A percentile compares a stretch with the other conserved stretches of the same genome.
These are phyloP conservation scores for Yarrowia hollandica DNA, from an alignment of 805 yeast genomes.

Conservation along the genomic window DNA sequence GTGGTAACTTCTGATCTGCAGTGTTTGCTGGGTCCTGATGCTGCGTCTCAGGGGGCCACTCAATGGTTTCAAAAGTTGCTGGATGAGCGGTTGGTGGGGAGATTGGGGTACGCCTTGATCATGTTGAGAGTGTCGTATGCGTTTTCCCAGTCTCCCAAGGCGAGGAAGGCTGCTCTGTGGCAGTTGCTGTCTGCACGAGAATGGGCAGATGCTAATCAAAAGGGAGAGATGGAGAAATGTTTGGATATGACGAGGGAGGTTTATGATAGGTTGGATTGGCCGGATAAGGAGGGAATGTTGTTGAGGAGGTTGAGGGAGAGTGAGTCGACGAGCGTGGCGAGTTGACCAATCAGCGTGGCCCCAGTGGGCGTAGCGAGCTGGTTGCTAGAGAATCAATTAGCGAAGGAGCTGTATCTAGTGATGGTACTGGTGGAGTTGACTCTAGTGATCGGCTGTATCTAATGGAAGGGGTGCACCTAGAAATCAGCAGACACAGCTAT, in stretches of 20 bases:
- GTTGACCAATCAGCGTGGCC: neutral
- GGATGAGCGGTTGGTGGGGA: conserved; percentile 44
- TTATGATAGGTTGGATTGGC: conserved; percentile 36
- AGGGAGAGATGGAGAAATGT: conserved; percentile 39
- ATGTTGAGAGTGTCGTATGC: conserved; percentile 58
- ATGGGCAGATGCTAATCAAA: conserved; percentile 50
- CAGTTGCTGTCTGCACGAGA: conserved; percentile 69
- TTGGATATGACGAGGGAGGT: conserved; percentile 39
- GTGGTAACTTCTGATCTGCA: conserved; percentile 72
- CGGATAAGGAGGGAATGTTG: conserved; percentile 4
- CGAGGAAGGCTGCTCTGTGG: conserved; percentile 78
- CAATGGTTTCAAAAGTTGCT: conserved; percentile 49
- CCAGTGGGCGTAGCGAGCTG: neutral
- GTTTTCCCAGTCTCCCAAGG: conserved; percentile 55
- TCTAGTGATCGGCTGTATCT: too few relatives aligned
- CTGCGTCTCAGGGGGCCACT: conserved; percentile 49
- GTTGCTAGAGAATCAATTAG: too few relatives aligned
- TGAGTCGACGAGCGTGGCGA: neutral
- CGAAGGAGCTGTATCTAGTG: too few relatives aligned
- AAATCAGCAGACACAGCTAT: too few relatives aligned
- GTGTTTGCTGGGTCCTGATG: conserved; percentile 45
- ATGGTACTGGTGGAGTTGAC: too few relatives aligned
- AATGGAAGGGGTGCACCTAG: too few relatives aligned
- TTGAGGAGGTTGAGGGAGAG: conserved; percentile 5
- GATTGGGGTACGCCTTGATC: conserved; percentile 51